Conservation (phyloP, 2,329 filamentous ascomycete species). For the Ciborinia camelliae region DNA sequence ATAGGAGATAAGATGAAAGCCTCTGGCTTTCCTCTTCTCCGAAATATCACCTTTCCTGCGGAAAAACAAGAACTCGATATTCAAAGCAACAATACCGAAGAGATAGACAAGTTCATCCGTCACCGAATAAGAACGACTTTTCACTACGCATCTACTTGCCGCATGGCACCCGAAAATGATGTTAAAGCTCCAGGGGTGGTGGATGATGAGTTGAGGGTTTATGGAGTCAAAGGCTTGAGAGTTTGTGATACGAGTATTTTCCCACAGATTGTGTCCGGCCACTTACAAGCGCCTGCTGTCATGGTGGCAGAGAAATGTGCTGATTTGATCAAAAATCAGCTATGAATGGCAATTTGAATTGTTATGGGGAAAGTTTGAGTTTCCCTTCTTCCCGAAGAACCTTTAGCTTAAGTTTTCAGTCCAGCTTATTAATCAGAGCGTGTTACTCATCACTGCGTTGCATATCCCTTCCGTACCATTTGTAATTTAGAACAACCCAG, state of each 20-base stretch:
- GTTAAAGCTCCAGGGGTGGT: conserved; percentile 25
- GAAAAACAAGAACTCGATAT: not conserved
- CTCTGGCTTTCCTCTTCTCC: conserved; percentile 27
- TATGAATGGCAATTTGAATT: not conserved
- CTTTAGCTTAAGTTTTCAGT: not conserved
- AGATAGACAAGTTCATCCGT: conserved; percentile 13
- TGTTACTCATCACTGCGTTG: not conserved
- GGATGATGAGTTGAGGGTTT: conserved; percentile 29
- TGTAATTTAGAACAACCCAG: no score
- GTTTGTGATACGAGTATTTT: conserved; percentile 32
- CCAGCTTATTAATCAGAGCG: not conserved
- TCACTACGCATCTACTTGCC: conserved; percentile 1
- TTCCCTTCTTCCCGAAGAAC: no score
- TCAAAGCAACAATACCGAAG: not conserved
- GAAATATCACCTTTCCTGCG: not conserved
- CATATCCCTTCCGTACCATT: not conserved
- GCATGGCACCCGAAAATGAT: conserved; percentile 34
- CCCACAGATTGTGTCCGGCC: conserved; percentile 28
- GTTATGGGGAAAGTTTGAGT: not conserved
- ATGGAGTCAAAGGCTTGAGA: conserved; percentile 29
- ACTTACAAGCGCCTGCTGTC: conserved; percentile 30
- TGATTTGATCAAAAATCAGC: conserved; percentile 17
- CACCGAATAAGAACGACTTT: not conserved
- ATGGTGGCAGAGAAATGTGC: conserved; percentile 30
- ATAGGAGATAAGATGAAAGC: conserved; percentile 18